These are phyloP conservation scores for Geranium brycei DNA, from an alignment of 345 rosid genomes.

Conservation along the genomic window DNA sequence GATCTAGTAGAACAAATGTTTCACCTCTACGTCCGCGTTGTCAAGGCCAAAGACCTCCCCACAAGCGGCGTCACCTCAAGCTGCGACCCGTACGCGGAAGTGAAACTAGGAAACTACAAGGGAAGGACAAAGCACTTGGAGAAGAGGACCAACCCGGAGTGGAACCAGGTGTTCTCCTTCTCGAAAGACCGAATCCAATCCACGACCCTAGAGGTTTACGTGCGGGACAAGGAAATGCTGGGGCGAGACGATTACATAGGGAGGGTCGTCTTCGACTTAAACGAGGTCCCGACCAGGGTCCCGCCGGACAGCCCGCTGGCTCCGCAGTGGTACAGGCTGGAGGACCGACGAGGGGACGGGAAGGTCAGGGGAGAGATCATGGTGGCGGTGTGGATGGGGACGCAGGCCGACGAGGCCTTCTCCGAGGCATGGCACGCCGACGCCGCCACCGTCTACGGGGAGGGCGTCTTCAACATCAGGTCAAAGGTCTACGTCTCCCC, in stretches of 20 bases:
- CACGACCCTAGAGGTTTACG: slow-evolving; percentile 52
- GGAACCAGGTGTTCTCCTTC: slow-evolving; percentile 89
- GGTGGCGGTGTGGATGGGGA: slow-evolving; percentile 67
- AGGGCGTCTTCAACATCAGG: slow-evolving; percentile 44
- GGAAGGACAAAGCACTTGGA: slow-evolving; percentile 74
- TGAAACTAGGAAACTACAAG: slow-evolving; percentile 79
- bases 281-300: slow-evolving; percentile 78
- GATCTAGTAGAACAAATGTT: slow-evolving; percentile 81
- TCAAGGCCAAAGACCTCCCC: slow-evolving; percentile 13
- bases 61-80: slow-evolving; percentile 46
- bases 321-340: slow-evolving; percentile 81
- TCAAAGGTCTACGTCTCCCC: slow-evolving; percentile 85
- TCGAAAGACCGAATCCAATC: slow-evolving; percentile 78
- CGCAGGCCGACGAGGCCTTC: slow-evolving; percentile 39
- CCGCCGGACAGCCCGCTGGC: slow-evolving; percentile 94
- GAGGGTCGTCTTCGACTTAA: slow-evolving; percentile 55
- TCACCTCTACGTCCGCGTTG: slow-evolving; percentile 63
- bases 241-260: slow-evolving; percentile 75
- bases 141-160: slow-evolving; percentile 64
- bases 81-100: slow-evolving; percentile 84
- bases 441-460: slow-evolving; percentile 56
- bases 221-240: slow-evolving; percentile 59
- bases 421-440: slow-evolving; percentile 78
- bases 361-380: slow-evolving; percentile 68
- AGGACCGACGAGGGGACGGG: slow-evolving; percentile 58